Base-by-base conservation (phyloP, 2,329 filamentous ascomycete species). In the Talaromyces amestolkiae region DNA sequence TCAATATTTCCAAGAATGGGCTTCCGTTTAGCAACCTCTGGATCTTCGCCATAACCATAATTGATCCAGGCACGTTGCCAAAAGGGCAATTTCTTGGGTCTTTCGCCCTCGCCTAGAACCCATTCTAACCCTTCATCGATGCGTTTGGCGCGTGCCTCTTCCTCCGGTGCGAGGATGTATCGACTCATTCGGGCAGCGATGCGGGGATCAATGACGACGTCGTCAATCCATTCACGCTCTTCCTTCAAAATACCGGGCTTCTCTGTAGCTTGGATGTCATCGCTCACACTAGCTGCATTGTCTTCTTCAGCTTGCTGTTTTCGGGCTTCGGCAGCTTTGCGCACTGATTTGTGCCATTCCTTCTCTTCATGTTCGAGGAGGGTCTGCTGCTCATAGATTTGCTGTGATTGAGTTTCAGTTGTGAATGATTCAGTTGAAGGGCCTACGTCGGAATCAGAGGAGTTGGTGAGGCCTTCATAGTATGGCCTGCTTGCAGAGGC, bases 301-400 rank as follows among this genome's bases (percentile, higher is more conserved):
- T 43, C 45, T 13, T 19, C 39, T 24, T 64, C 65, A 4, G 13
- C 22, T 54, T 66, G 54, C 27, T 22, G 27, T 59, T 59, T 62
- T 24, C 66, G 59, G 61, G 74, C 73, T 41, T 76, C 75, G 71
- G 63, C 62, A 49, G 54, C 65, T 41, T 89, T 87, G 78, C 86
- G 88, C 6, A 89, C 86, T n/a, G 85, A 88, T 79, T 96, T 96
- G 76, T 90, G 88, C 93, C 93, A 97, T 75, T 94, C 87, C 53
- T 79, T 79, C 79, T 97, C 92, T 80, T 95, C 93, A 41, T 87
- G 79, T 43, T 82, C 81, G 31, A 97, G 85, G 13, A 87, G 80
- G 3, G 78, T 81, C 73, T 90, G 82, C 72, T 91, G 88, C 76
- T 94, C 91, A 75, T 81, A 83, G 79, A 78, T 66, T 78, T 73